Conservation (phyloP, 2,329 filamentous ascomycete species). For the Cytospora leucostoma region DNA sequence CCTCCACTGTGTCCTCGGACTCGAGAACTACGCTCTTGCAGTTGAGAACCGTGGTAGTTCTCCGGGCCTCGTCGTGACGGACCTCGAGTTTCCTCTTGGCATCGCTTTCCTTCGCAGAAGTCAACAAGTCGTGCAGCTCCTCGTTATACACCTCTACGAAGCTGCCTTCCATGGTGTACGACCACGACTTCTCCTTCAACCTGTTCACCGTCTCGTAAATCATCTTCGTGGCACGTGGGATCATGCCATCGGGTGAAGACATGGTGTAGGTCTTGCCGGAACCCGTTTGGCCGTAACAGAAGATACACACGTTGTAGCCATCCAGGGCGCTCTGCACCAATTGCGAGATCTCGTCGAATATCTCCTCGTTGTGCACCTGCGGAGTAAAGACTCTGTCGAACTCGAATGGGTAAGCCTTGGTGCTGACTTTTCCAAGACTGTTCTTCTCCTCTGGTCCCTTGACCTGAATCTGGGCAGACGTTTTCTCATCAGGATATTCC, state of each 20-base stretch:
- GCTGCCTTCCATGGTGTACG: slow-evolving; percentile 88
- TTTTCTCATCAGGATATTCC: slow-evolving; percentile 77
- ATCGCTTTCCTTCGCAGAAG: slow-evolving; percentile 62
- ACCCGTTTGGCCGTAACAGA: slow-evolving; percentile 97
- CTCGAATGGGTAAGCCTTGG: slow-evolving; percentile 81
- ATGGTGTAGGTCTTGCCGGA: slow-evolving; percentile 97
- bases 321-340: slow-evolving; percentile 95
- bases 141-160: slow-evolving; percentile 99
- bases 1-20: slow-evolving; percentile 76
- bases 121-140: slow-evolving; percentile 85
- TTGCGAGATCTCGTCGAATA: slow-evolving; percentile 96
- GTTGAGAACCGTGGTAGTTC: slow-evolving; percentile 80
- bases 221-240: slow-evolving; percentile 87
- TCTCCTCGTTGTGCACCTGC: slow-evolving; percentile 73
- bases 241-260: slow-evolving; percentile 90
- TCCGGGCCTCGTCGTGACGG: slow-evolving; percentile 78
- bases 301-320: slow-evolving; percentile 98
- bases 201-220: slow-evolving; percentile 87
- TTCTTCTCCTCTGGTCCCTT: slow-evolving; percentile 82
- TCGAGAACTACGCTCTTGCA: slow-evolving; percentile 76
- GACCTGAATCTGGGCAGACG: slow-evolving; percentile 83
- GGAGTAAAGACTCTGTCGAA: slow-evolving; percentile 94
- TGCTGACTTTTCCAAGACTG: slow-evolving; percentile 72
- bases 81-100: slow-evolving; percentile 87
- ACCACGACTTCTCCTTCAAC: slow-evolving; percentile 89